phyloP scores from a whole-genome alignment of 345 rosid species.

The Crucihimalaya himalaica region DNA sequence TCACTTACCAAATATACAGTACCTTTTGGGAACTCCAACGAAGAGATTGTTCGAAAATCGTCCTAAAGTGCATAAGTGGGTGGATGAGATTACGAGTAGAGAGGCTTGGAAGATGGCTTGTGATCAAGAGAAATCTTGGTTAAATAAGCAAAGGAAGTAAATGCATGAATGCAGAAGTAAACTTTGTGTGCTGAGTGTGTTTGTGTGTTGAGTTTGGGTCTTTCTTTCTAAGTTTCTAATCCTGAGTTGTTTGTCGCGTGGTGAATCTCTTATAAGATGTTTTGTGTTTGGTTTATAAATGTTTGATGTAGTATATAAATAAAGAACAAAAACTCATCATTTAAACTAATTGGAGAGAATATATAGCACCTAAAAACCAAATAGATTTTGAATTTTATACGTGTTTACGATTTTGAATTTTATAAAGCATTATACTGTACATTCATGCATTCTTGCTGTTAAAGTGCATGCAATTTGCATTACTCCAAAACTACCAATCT shows the following conservation, averaged over 20 bases:
- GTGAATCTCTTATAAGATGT: neutral
- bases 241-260: constrained; percentile 16
- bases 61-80: constrained; percentile 58
- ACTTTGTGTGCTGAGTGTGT: constrained; percentile 1
- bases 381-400: too few species aligned
- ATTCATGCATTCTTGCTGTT: too few species aligned
- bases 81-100: constrained; percentile 49
- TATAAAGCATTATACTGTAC: too few species aligned
- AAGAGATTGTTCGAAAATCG: constrained; percentile 48
- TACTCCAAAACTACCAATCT: too few species aligned
- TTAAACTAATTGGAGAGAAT: neutral
- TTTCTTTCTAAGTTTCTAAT: constrained; percentile 1
- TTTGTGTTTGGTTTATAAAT: constrained; percentile 1
- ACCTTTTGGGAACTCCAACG: constrained; percentile 47
- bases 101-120: constrained; percentile 72
- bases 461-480: too few species aligned
- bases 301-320: neutral
- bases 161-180: constrained; percentile 13
- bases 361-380: too few species aligned
- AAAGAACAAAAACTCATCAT: neutral
- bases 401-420: too few species aligned
- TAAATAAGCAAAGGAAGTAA: constrained; percentile 13
- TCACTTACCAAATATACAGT: constrained; percentile 44
- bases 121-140: constrained; percentile 34
- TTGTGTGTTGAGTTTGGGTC: constrained; percentile 5